A percentile compares a stretch with the other conserved stretches of the same genome.
These are phyloP conservation scores for Chloris gayana DNA, from an alignment of 176 grass and related monocot genomes.

Conservation along the genomic window DNA sequence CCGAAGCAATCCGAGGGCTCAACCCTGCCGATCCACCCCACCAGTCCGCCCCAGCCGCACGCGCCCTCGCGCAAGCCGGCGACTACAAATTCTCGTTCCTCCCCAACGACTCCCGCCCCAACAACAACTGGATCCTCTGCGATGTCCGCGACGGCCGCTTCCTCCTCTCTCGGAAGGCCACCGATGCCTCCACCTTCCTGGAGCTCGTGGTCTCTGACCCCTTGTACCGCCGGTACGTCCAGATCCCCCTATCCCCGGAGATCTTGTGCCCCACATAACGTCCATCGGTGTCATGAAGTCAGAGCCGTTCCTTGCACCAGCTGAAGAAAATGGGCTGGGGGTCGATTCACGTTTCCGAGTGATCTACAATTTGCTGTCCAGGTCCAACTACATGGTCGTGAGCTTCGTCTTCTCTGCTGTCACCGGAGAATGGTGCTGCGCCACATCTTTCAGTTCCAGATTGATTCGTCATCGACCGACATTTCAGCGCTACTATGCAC, in stretches of 20 bases:
- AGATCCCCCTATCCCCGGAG: conserved; percentile 7
- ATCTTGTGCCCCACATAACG: neutral
- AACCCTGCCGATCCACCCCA: neutral
- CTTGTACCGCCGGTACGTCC: neutral
- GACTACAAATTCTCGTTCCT: conserved; percentile 7
- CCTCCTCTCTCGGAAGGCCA: neutral
- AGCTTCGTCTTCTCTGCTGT: conserved; percentile 11
- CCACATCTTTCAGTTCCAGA: neutral
- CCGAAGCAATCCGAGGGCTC: rapidly evolving
- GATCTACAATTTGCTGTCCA: neutral
- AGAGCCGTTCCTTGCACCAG: conserved; percentile 39
- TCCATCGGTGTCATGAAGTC: neutral
- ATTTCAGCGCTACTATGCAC: neutral
- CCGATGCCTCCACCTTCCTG: neutral
- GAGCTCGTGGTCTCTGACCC: neutral
- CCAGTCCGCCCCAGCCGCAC: neutral
- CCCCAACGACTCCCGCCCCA: neutral
- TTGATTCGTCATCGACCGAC: neutral
- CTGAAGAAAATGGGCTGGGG: neutral
- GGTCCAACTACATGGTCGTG: neutral
- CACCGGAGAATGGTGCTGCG: neutral
- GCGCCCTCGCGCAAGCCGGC: neutral
- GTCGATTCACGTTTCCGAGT: neutral
- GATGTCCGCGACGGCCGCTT: neutral
- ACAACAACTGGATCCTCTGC: rapidly evolving